Evolutionary conservation across 495 filamentous ascomycete species (phyloP), one percentile per base, ranked within the genome.

Genomic region (Penicillium atrosanguineum): DNA sequence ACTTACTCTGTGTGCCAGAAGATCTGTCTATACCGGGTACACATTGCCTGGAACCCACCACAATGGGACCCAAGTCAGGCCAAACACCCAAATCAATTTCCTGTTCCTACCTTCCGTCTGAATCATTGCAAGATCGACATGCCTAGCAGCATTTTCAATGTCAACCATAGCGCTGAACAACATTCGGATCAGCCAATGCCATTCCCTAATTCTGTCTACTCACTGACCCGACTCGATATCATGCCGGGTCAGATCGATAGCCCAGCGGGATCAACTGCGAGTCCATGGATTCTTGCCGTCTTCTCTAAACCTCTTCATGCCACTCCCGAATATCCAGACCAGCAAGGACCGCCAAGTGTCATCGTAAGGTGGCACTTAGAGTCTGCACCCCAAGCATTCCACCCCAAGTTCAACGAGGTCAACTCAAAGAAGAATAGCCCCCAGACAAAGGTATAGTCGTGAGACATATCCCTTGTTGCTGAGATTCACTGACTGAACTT

Each of bases 321-420:
- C 52, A 68, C 68, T 47, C 73, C 63, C 55, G 75, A 70, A 72
- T 76, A 65, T 41, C 71, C 83, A 23, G 82, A 81, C 31, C 77
- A 81, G 28, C 81, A 84, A 57, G 83, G 83, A 16, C 70, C 79
- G 4, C 77, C 82, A 53, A 91, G 83, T 57, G 78, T 89, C 26
- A 81, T 95, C 48, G 84, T 86, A 28, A 80, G 86, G 50, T 95
- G 89, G 90, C 85, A 91, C 55, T 64, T 94, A n/a, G 71, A 85
- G 8, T 72, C 67, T 36, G 76, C 83, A 16, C 74, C 81, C 29
- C 76, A 81, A 21, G 72, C 70, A 7, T 74, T 93, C 11, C 87
- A 92, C 61, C 67, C 84, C 2, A 86, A 84, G 46, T 92, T 95
- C 59, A 84, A 87, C 49, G 87, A 91, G 59, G 73, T 92, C 34